Percentiles rank a stretch among this genome's conserved stretches.
Conservation (phyloP, 106 monocot species). For the Vanilla planifolia region DNA sequence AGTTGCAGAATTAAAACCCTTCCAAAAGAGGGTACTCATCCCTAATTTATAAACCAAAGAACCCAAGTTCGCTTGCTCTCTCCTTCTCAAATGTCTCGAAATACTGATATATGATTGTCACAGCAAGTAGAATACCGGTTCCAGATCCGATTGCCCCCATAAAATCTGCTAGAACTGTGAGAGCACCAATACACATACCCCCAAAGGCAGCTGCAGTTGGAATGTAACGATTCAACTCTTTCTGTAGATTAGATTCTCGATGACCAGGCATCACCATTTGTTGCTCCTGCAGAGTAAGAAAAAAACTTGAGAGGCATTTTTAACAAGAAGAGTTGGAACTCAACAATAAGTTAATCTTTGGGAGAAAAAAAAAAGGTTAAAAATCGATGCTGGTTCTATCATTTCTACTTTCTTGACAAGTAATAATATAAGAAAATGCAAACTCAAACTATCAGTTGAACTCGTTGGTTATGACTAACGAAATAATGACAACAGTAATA, state of each 20-base stretch:
- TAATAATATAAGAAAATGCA: not conserved
- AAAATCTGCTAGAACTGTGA: slow-evolving; percentile 59
- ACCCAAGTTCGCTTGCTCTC: slow-evolving; percentile 18
- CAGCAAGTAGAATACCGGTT: slow-evolving; percentile 58
- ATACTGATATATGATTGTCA: slow-evolving; percentile 24
- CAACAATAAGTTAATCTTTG: no score
- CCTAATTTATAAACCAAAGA: slow-evolving; percentile 7
- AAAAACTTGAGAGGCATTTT: not conserved
- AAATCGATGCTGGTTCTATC: no score
- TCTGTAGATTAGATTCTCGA: slow-evolving; percentile 57
- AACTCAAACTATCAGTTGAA: not conserved
- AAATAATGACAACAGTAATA: slow-evolving; percentile 8
- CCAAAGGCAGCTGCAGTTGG: slow-evolving; percentile 67
- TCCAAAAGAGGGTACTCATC: not conserved
- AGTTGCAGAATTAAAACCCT: no score
- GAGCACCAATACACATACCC: slow-evolving; percentile 57
- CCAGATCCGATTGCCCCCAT: slow-evolving; percentile 66
- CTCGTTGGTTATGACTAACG: not conserved
- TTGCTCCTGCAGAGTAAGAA: slow-evolving; percentile 30
- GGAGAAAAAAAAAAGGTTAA: no score
- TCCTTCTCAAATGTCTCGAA: slow-evolving; percentile 23
- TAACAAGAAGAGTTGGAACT: no score
- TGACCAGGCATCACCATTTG: slow-evolving; percentile 81
- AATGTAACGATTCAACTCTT: slow-evolving; percentile 60
- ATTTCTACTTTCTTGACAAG: not conserved